Conservation (phyloP, 1,284 basidiomycete species). For the Vanrija pseudolonga region DNA sequence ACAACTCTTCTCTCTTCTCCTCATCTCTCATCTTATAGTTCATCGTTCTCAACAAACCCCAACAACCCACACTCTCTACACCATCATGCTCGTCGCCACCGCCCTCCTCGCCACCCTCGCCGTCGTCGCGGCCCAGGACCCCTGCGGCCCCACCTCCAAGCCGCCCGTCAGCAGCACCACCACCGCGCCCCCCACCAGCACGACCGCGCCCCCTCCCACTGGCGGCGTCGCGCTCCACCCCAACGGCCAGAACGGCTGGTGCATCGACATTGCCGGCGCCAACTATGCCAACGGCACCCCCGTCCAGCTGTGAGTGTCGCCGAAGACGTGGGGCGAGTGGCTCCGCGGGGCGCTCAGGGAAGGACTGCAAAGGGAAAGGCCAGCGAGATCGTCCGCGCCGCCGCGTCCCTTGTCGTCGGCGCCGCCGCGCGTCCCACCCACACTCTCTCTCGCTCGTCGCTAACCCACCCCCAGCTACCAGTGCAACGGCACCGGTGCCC, state of each 20-base stretch:
- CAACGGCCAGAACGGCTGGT: slow-evolving; percentile 9
- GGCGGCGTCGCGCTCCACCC: slow-evolving; percentile 8
- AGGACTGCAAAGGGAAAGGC: too few relatives aligned
- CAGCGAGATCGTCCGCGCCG: too few relatives aligned
- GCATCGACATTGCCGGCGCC: slow-evolving; percentile 16
- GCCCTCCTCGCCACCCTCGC: slow-evolving; percentile 17
- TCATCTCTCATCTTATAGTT: too few relatives aligned
- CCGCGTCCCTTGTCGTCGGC: too few relatives aligned
- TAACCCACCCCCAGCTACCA: slow-evolving; percentile 6
- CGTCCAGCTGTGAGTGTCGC: slow-evolving; percentile 14
- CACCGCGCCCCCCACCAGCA: too few relatives aligned
- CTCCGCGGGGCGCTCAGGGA: neutral
- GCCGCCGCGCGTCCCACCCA: too few relatives aligned
- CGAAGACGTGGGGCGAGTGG: neutral
- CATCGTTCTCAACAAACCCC: too few relatives aligned
- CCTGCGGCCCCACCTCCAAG: slow-evolving; percentile 23
- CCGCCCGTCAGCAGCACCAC: too few relatives aligned
- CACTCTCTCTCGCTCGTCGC: too few relatives aligned
- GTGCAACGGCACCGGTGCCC: slow-evolving; percentile 20
- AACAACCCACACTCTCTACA: too few relatives aligned
- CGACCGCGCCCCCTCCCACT: neutral
- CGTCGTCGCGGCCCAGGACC: slow-evolving; percentile 45
- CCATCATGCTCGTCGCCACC: too few relatives aligned
- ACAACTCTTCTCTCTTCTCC: too few relatives aligned
- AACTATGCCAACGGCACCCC: slow-evolving; percentile 20